Conservation (phyloP, 2,329 filamentous ascomycete species). For the Fusarium nisikadoi region DNA sequence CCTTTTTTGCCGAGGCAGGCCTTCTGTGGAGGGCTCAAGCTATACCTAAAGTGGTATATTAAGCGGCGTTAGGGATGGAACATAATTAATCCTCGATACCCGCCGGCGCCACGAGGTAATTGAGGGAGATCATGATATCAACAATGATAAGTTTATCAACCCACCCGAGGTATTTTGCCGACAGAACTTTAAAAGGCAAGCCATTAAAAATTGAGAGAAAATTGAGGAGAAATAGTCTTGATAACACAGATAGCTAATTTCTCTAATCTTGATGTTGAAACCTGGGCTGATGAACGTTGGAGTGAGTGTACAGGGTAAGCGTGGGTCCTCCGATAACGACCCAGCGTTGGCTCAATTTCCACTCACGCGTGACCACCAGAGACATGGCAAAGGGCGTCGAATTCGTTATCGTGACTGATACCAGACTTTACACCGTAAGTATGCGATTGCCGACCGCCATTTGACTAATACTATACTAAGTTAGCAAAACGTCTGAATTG, state of each 20-base stretch:
- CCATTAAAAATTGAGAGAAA: fast-evolving
- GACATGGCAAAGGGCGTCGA: not conserved
- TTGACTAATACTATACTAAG: not conserved
- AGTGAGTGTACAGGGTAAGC: not conserved
- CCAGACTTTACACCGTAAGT: not conserved
- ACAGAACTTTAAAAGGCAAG: fast-evolving
- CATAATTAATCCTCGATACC: not conserved
- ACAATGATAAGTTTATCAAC: no score
- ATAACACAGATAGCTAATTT: fast-evolving
- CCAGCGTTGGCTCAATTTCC: not conserved
- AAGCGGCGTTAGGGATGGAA: not conserved
- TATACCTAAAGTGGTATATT: not conserved
- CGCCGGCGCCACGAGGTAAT: not conserved
- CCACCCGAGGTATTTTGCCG: no score
- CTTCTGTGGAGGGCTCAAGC: not conserved
- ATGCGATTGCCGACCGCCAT: not conserved
- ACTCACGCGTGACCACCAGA: not conserved
- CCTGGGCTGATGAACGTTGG: fast-evolving
- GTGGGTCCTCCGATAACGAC: not conserved
- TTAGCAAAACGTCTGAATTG: fast-evolving
- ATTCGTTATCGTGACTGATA: not conserved
- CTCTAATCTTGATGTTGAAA: fast-evolving
- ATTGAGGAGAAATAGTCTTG: fast-evolving
- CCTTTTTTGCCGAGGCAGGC: conserved; percentile 3
- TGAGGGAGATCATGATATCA: fast-evolving